Conservation (phyloP, 73 alveolate genomes). For the Paramecium biaurelia region DNA sequence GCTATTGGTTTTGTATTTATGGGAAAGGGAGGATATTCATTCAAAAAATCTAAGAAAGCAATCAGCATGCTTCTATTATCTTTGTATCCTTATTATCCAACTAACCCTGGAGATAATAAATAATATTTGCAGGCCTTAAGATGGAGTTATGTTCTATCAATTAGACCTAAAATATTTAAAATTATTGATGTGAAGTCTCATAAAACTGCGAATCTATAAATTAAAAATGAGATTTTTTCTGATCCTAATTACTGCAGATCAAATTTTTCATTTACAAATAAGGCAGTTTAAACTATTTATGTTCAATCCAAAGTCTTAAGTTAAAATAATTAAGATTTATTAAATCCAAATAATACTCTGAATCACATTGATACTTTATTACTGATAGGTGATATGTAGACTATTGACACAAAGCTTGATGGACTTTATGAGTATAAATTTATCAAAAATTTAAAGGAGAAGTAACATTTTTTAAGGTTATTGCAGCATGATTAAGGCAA, state of each 20-base stretch:
- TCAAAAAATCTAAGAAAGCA: conserved; percentile 80
- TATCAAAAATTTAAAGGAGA: neutral
- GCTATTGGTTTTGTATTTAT: conserved; percentile 95
- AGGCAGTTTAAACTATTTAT: conserved; percentile 18
- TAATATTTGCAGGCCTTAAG: conserved; percentile 95
- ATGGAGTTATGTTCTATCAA: conserved; percentile 94
- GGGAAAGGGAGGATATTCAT: conserved; percentile 94
- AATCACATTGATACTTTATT: neutral
- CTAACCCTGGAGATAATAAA: conserved; percentile 90
- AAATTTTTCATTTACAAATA: neutral
- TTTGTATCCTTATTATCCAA: conserved; percentile 91
- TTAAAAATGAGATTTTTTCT: neutral
- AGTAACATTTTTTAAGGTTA: neutral
- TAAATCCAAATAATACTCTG: neutral
- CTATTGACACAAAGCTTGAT: neutral
- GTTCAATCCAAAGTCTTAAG: neutral
- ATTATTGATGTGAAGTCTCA: conserved; percentile 90
- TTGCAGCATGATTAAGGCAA: neutral
- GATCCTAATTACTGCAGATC: conserved; percentile 1
- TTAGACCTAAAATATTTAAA: conserved; percentile 85
- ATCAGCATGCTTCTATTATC: conserved; percentile 89
- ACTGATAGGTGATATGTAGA: neutral
- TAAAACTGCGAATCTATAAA: conserved; percentile 71
- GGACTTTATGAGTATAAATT: neutral
- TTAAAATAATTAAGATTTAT: neutral